Conservation (phyloP, 371 early-diverging fungal species). For the Mucor racemosus region DNA sequence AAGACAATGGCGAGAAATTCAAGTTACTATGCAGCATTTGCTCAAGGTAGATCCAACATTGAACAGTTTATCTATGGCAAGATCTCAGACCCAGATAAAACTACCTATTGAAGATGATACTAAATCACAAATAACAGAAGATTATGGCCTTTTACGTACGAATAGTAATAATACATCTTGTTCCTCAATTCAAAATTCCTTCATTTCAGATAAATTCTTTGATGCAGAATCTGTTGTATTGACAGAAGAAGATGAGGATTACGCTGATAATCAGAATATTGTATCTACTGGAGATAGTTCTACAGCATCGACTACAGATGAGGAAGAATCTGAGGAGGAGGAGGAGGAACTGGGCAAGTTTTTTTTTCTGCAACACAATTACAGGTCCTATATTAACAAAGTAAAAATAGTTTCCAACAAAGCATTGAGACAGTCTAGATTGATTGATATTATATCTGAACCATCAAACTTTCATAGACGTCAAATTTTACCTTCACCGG, state of each 20-base stretch:
- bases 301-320: slow-evolving; percentile 22
- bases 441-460: not conserved
- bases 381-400: not conserved
- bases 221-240: slow-evolving; percentile 52
- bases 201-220: slow-evolving; percentile 21
- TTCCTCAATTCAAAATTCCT: slow-evolving; percentile 19
- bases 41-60: not conserved
- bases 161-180: not conserved
- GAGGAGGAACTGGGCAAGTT: not conserved
- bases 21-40: slow-evolving; percentile 5
- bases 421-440: not conserved
- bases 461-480: slow-evolving; percentile 48
- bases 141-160: not conserved
- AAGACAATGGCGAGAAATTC: slow-evolving; percentile 1
- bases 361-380: no score
- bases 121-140: not conserved
- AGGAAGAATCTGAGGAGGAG: slow-evolving; percentile 25
- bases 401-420: not conserved
- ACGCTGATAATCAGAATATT: slow-evolving; percentile 26
- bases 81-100: slow-evolving; percentile 15
- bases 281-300: slow-evolving; percentile 34
- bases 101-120: not conserved
- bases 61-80: slow-evolving; percentile 16
- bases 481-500: slow-evolving; percentile 65
- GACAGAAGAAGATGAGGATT: slow-evolving; percentile 42